Evolutionary conservation across 2,329 filamentous ascomycete species (phyloP), one percentile per base, ranked within the genome.

Genomic region (Monilinia vaccinii-corymbosi): DNA sequence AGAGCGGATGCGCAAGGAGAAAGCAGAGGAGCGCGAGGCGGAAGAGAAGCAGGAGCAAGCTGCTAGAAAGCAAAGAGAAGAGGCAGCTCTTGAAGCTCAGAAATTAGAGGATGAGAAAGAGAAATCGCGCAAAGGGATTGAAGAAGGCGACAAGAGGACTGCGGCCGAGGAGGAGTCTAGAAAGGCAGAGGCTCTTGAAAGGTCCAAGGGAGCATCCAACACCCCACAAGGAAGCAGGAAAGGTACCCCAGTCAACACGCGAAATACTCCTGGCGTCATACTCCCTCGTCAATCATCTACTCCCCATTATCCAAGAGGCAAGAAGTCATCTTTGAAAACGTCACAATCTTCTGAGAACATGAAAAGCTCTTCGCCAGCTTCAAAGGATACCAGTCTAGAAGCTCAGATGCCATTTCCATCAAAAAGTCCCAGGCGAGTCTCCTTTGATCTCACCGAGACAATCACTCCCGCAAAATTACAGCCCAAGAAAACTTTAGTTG

Each of bases 321-420:
- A 64, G 36, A 70, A 67, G 49, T 67, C 68, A 13, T 60, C 65
- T 51, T 46, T 69, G 6, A 70, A 66, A 28, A 53, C 23, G 44
- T 60, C 53, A 23, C 40, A 38, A 21, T 66, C 67, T 36, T 66
- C 65, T n/a, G 64, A 66, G 47, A 58, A 61, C 3, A 16, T 61
- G 11, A 51, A 23, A 55, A 67, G 63, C 56, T 66, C 65, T 14
- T 69, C 68, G 25, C 59, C 66, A 8, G 42, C 55, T 36, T 44
- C 40, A 13, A 62, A 48, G 23, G 65, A 63, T 38, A 62, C 64
- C 42, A 61, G 65, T n/a, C 56, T 67, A 45, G 67, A 66, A 36
- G 60, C 61, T 32, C 63, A 66, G 40, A 62, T 67, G 56, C 65
- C 66, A n/a, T 32, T 67, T n/a, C 63, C 64, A 18, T 21, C 57